Base-by-base conservation (phyloP, 192 early-diverging fungal species). In the Haplosporangium gracile region DNA sequence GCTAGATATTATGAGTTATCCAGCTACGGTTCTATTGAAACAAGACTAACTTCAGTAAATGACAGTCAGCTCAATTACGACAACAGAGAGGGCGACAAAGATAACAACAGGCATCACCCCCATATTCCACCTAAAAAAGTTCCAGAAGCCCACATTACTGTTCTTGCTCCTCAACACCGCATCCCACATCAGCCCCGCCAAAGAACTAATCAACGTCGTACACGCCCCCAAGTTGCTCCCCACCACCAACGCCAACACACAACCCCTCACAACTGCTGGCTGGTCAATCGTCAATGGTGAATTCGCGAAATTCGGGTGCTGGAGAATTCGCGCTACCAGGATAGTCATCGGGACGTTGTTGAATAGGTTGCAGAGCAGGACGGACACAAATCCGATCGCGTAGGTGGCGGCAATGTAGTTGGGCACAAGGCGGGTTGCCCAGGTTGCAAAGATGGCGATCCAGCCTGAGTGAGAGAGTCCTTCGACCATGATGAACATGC, bases 281-380 rank as follows among this genome's bases (percentile, higher is more conserved):
- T 87, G 74, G 36, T 22, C 82, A 72, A 83, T 55, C 45, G 77
- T 68, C 72, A 60, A 49, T 15, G 85, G 47, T 29, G 75, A 89
- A 36, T 70, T 70, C 4, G 80, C 74, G 77, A 94, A 95, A 39
- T 90, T 88, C 10, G 91, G 89, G 71, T 95, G 92, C 75, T 91
- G 89, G 24, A 97, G 82, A 9, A 94, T 92, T 7, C 92, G 89
- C 7, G 93, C 92, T 26, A 96, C 92, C 18, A 97, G 89, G 72
- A 97, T 95, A 0, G 96, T 92, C 95, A 95, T 94, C 10, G 96
- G 96, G 60, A 96, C 84, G 82, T 97, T 97, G 90, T 96, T 96
- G 74, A 97, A 77, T 16, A 94, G 53, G 74, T 93, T 92, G 83
- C 94, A 97, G 3, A 92, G 85, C 55, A 96, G 55, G 16, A 95